Evolutionary conservation across 2,329 filamentous ascomycete species (phyloP).

Genomic region (Hymenotorrendiella dingleyae): DNA sequence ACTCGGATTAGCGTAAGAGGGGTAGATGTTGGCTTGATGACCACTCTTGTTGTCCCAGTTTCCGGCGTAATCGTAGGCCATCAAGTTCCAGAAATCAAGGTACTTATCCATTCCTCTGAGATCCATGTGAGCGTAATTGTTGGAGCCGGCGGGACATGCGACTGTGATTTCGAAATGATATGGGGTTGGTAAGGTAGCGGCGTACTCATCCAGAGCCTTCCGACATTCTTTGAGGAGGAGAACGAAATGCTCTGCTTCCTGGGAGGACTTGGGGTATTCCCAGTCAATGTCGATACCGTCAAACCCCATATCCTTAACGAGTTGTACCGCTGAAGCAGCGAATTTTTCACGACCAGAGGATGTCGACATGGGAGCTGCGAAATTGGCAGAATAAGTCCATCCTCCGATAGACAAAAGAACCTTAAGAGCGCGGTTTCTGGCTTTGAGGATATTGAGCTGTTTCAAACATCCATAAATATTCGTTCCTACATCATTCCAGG

Average conservation of each 20-base stretch:
- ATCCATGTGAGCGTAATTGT: conserved; percentile 58
- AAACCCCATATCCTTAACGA: conserved; percentile 78
- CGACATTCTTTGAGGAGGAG: conserved; percentile 52
- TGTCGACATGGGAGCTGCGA: conserved; percentile 68
- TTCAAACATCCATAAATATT: conserved; percentile 89
- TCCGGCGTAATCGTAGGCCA: conserved; percentile 86
- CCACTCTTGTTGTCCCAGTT: conserved; percentile 68
- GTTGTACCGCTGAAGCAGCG: conserved; percentile 64
- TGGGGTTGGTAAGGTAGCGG: conserved; percentile 33
- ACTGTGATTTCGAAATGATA: conserved; percentile 59
- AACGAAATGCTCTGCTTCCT: conserved; percentile 53
- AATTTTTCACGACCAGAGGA: conserved; percentile 64
- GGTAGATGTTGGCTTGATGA: conserved; percentile 76
- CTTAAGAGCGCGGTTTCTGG: conserved; percentile 75
- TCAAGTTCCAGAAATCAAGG: conserved; percentile 73
- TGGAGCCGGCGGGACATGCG: conserved; percentile 55
- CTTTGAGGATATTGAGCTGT: conserved; percentile 81
- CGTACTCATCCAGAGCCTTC: conserved; percentile 52
- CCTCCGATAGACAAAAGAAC: conserved; percentile 82
- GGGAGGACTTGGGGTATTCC: conserved; percentile 54
- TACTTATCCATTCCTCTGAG: conserved; percentile 58
- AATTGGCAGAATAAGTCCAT: conserved; percentile 87
- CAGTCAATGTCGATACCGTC: conserved; percentile 65
- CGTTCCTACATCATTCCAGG: conserved; percentile 64
- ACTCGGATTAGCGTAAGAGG: conserved; percentile 47